A percentile compares a stretch with the other conserved stretches of the same genome.
Conservation (phyloP, 441 rosid genomes). For the Mallotus repandus region DNA sequence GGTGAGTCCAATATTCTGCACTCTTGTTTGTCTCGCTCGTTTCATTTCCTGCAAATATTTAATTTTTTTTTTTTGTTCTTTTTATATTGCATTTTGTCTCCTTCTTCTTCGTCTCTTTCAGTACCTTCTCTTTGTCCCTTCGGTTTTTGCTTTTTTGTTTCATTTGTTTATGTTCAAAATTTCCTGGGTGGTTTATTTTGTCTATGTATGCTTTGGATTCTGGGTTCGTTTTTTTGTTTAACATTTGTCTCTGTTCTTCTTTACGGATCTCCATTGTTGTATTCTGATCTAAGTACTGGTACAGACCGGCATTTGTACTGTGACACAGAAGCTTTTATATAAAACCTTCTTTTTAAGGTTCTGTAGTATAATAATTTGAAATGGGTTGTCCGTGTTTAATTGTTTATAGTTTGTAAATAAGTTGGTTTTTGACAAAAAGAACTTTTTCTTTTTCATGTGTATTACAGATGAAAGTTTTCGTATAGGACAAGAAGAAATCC, state of each 20-base stretch:
- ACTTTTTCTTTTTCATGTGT: slow-evolving; percentile 4
- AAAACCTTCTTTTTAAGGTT: neutral
- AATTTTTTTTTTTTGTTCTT: slow-evolving; percentile 17
- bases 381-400: neutral
- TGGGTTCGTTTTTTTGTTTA: neutral
- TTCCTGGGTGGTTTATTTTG: neutral
- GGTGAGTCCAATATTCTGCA: slow-evolving; percentile 41
- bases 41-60: slow-evolving; percentile 16
- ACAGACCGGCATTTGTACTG: slow-evolving; percentile 5
- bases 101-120: slow-evolving; percentile 24
- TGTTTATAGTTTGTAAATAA: neutral
- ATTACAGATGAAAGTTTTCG: slow-evolving; percentile 11
- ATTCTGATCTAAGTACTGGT: slow-evolving; percentile 1
- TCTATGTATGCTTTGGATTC: slow-evolving; percentile 5
- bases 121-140: slow-evolving; percentile 16
- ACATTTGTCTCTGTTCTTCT: slow-evolving; percentile 12
- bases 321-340: neutral
- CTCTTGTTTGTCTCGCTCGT: slow-evolving; percentile 33
- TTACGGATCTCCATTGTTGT: neutral
- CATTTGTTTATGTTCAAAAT: neutral
- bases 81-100: slow-evolving; percentile 25
- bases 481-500: slow-evolving; percentile 3
- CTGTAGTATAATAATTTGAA: neutral
- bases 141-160: neutral
- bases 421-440: neutral